Evolutionary conservation across 208 protist genomes (phyloP).

Genomic region (Tetramitus jugosus): DNA sequence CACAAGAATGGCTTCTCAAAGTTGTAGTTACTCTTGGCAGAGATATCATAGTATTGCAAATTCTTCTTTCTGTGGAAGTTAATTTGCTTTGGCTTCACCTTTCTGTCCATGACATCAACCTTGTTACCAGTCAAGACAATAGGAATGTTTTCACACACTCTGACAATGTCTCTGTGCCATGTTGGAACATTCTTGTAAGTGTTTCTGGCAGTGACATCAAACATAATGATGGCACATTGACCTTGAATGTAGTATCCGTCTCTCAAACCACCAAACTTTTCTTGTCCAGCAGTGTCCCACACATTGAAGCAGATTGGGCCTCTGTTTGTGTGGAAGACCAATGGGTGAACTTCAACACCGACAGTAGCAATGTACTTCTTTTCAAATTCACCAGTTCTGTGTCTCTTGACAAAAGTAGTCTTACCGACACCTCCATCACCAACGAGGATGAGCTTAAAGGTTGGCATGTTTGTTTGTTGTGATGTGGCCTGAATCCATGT

Average conservation of each 20-base stretch:
- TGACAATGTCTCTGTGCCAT: slow-evolving; percentile 98
- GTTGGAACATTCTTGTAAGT: slow-evolving; percentile 99
- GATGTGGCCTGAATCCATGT: too few relatives aligned
- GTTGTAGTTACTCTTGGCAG: slow-evolving; percentile 99
- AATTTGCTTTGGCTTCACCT: slow-evolving; percentile 99
- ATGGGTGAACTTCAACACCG: slow-evolving; percentile 93
- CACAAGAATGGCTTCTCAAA: slow-evolving; percentile 99
- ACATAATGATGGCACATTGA: slow-evolving; percentile 99
- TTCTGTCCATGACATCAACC: slow-evolving; percentile 98
- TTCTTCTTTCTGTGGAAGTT: slow-evolving; percentile 99
- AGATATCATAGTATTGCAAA: slow-evolving; percentile 99
- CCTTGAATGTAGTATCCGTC: slow-evolving; percentile 99
- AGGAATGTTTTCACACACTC: slow-evolving; percentile 99
- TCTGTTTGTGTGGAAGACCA: slow-evolving; percentile 96
- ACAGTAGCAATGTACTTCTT: slow-evolving; percentile 82
- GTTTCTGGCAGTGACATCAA: slow-evolving; percentile 98
- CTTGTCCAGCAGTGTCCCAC: slow-evolving; percentile 98
- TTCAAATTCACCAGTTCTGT: slow-evolving; percentile 87
- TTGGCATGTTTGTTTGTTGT: not conserved
- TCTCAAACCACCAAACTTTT: slow-evolving; percentile 87
- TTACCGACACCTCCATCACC: slow-evolving; percentile 25
- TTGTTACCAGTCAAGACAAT: slow-evolving; percentile 99
- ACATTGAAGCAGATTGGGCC: slow-evolving; percentile 98
- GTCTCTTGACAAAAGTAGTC: slow-evolving; percentile 89
- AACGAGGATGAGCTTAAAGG: slow-evolving; percentile 11